Percentiles rank a stretch among this genome's conserved stretches.
Conservation (phyloP, 1,284 basidiomycete genomes). For the Trametes sp. region DNA sequence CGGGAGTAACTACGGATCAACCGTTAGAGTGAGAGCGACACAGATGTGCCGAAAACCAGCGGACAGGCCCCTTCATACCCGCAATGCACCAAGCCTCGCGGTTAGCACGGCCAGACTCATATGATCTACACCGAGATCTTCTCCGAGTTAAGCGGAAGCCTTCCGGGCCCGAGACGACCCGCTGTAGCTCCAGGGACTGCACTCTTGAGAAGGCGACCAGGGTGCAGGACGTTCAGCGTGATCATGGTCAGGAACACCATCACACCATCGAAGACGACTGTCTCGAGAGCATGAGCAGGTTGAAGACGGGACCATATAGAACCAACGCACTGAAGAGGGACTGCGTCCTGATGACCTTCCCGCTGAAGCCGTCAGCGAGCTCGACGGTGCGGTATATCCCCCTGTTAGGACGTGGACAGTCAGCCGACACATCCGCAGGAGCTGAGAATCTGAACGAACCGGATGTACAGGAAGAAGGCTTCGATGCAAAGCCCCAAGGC, state of each 20-base stretch:
- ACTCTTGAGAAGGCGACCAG: constrained; percentile 50
- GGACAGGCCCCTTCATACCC: neutral
- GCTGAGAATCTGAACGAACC: constrained; percentile 32
- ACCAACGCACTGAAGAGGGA: constrained; percentile 56
- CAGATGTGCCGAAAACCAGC: too few relatives aligned
- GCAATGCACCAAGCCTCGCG: neutral
- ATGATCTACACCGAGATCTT: neutral
- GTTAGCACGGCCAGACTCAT: too few relatives aligned
- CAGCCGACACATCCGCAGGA: neutral
- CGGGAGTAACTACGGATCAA: neutral
- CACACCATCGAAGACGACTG: constrained; percentile 63
- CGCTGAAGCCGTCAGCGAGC: constrained; percentile 58
- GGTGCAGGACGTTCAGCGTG: constrained; percentile 61
- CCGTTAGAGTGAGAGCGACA: too few relatives aligned
- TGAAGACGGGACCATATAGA: too few relatives aligned
- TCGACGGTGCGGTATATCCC: constrained; percentile 57
- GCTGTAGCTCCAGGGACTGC: neutral
- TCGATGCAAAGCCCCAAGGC: constrained; percentile 42
- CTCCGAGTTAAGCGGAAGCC: neutral
- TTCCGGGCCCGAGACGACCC: neutral
- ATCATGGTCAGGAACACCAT: constrained; percentile 64
- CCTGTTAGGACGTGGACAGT: constrained; percentile 32
- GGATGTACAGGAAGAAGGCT: constrained; percentile 45
- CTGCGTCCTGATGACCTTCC: constrained; percentile 56
- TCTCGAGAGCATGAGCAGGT: neutral